These are phyloP conservation scores for Coffea humblotiana DNA, from an alignment of 305 asterid species.

Conservation along the genomic window DNA sequence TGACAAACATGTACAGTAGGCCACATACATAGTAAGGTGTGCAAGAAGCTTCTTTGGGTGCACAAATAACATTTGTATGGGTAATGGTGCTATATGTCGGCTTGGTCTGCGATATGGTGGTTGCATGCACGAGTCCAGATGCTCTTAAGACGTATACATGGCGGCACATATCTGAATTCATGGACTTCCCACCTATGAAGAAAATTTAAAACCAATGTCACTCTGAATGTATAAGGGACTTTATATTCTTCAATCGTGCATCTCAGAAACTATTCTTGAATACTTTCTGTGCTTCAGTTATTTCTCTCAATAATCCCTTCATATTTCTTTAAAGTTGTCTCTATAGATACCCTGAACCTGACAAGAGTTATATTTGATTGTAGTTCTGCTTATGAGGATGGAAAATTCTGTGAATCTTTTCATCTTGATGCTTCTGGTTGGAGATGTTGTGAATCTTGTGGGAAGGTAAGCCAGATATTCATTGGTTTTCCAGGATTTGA, in stretches of 20 bases:
- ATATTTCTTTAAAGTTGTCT: background rate
- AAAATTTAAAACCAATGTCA: background rate
- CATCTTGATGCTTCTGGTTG: conserved; percentile 90
- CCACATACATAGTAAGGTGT: too few relatives aligned
- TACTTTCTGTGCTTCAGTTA: background rate
- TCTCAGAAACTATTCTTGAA: background rate
- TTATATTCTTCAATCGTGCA: background rate
- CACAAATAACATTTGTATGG: too few relatives aligned
- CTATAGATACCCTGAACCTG: conserved; percentile 4
- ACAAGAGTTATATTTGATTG: conserved; percentile 6
- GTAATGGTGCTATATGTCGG: background rate
- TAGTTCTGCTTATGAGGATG: conserved; percentile 87
- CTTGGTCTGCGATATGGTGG: background rate
- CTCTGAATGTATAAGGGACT: background rate
- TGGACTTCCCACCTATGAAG: background rate
- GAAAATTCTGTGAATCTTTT: conserved; percentile 88
- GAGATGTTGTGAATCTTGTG: conserved; percentile 99
- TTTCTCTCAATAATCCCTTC: background rate
- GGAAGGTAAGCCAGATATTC: conserved; percentile 59
- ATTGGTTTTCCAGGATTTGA: background rate
- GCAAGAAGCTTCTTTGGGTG: too few relatives aligned
- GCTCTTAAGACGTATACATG: background rate
- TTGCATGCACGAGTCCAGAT: background rate
- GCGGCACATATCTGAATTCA: background rate
- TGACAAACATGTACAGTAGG: too few relatives aligned